Conservation (phyloP, 2,329 filamentous ascomycete species). For the Trichoderma arundinaceum region DNA sequence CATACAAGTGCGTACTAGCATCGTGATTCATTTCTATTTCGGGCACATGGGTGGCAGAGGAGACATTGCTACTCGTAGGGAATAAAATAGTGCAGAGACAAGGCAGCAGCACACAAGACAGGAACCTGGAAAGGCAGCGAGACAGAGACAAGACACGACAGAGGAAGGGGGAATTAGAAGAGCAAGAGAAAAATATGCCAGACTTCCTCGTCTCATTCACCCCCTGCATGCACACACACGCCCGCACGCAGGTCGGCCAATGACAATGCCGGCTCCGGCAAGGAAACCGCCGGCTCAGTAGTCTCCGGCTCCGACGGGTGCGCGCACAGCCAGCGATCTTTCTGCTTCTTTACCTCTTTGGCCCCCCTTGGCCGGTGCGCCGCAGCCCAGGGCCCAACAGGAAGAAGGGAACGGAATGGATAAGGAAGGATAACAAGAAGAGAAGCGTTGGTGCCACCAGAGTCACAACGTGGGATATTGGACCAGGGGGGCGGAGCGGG, state of each 20-base stretch:
- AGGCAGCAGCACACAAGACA: neutral
- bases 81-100: constrained; percentile 15
- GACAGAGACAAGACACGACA: neutral
- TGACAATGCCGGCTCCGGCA: constrained; percentile 16
- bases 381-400: constrained; percentile 2
- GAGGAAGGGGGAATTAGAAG: neutral
- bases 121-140: neutral
- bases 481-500: constrained; percentile 15
- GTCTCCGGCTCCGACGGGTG: constrained; percentile 35
- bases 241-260: constrained; percentile 17
- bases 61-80: too few species aligned
- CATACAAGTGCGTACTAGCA: neutral
- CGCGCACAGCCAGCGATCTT: constrained; percentile 32
- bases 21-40: constrained; percentile 24
- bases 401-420: neutral
- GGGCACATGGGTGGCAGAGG: neutral
- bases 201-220: neutral
- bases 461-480: constrained; percentile 19
- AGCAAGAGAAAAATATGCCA: neutral
- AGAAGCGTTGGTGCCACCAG: neutral
- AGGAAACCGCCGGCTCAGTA: neutral
- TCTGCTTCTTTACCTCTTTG: neutral
- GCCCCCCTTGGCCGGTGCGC: neutral
- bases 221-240: constrained; percentile 27
- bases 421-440: neutral